A percentile compares a stretch with the other conserved stretches of the same genome.
These are phyloP conservation scores for Dryadomyces quercivorus DNA, from an alignment of 2,329 filamentous ascomycete genomes.

Conservation along the genomic window DNA sequence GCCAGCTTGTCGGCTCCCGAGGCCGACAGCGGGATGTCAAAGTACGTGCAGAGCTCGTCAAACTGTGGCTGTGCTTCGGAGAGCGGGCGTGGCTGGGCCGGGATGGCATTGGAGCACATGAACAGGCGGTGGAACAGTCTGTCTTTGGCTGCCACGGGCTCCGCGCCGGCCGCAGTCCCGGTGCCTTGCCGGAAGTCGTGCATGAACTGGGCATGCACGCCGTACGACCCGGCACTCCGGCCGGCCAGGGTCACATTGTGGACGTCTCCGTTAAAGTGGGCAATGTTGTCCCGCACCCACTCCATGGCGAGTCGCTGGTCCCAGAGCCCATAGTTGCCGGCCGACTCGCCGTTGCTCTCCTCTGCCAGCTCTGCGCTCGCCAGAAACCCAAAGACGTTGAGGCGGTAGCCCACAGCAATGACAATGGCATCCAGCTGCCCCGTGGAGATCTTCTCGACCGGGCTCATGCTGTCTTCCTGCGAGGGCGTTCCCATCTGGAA, in stretches of 20 bases:
- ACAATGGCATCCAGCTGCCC: conserved; percentile 13
- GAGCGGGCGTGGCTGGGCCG: background rate
- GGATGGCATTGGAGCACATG: background rate
- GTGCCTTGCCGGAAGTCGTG: background rate
- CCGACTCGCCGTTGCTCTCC: conserved; percentile 20
- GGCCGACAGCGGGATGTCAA: background rate
- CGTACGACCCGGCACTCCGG: conserved; percentile 28
- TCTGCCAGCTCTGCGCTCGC: conserved; percentile 13
- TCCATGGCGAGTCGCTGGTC: conserved; percentile 37
- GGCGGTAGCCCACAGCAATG: conserved; percentile 16
- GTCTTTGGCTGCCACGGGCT: too few relatives aligned
- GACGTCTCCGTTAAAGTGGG: conserved; percentile 30
- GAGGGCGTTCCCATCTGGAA: background rate
- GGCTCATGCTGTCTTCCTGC: conserved; percentile 15
- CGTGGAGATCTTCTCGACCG: conserved; percentile 15
- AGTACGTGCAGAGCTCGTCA: background rate
- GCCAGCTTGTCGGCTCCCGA: background rate
- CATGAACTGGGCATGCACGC: background rate
- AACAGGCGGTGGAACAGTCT: background rate
- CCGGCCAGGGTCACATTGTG: conserved; percentile 31
- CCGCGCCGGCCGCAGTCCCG: background rate
- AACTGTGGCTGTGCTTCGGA: background rate
- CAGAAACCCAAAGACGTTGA: conserved; percentile 11
- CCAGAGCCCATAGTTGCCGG: conserved; percentile 26
- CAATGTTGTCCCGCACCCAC: conserved; percentile 37